Evolutionary conservation across 2,329 filamentous ascomycete species (phyloP).

Genomic region (Allantophomopsis lycopodina): DNA sequence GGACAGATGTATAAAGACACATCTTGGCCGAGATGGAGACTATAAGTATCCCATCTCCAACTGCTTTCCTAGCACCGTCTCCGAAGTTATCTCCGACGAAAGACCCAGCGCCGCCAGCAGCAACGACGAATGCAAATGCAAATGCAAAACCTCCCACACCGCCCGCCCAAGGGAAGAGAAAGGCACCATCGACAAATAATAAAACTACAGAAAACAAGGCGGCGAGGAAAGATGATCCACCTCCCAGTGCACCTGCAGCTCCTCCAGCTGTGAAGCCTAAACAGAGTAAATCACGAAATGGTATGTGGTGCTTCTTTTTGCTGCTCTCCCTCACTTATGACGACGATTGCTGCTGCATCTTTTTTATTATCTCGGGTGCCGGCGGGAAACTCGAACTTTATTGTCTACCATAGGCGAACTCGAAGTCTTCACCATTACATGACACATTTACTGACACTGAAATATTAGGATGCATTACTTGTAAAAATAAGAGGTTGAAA

Average conservation of each 20-base stretch:
- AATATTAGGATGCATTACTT: conserved; percentile 51
- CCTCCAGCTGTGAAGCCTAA: conserved; percentile 40
- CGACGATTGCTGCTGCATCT: not conserved
- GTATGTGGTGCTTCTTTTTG: conserved; percentile 29
- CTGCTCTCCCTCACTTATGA: conserved; percentile 11
- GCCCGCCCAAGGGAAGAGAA: too few species aligned
- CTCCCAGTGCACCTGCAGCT: too few species aligned
- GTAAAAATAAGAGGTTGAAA: conserved; percentile 60
- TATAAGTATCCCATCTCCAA: conserved; percentile 45
- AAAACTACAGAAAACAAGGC: conserved; percentile 9
- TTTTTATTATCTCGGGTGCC: not conserved
- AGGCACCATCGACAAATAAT: too few species aligned
- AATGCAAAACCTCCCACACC: conserved; percentile 3
- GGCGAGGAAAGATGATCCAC: conserved; percentile 12
- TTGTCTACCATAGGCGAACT: conserved; percentile 6
- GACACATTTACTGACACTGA: conserved; percentile 2
- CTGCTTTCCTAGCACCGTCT: conserved; percentile 32
- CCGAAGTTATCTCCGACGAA: conserved; percentile 14
- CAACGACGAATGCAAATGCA: conserved; percentile 11
- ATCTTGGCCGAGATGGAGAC: conserved; percentile 30
- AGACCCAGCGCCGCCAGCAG: conserved; percentile 12
- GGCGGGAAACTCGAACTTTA: not conserved
- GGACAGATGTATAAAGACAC: too few species aligned
- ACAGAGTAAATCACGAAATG: conserved; percentile 64
- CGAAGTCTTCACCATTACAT: not conserved